These are phyloP conservation scores for Aureobasidium leucospermi DNA, from an alignment of 2,329 filamentous ascomycete species.

Conservation along the genomic window DNA sequence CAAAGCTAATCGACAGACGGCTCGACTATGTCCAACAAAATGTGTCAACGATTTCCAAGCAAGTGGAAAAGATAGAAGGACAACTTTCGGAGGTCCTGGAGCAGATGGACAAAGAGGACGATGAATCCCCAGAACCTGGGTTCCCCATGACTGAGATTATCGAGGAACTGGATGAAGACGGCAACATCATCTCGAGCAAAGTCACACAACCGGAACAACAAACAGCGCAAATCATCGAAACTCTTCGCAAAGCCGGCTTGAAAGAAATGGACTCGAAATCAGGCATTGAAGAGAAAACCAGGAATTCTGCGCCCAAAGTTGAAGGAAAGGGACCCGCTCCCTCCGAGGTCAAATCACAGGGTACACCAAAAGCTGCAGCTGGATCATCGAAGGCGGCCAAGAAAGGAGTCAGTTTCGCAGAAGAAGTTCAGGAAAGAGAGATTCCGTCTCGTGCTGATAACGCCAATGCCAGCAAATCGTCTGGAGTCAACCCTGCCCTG, in stretches of 20 bases:
- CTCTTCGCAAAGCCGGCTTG: slow-evolving; percentile 69
- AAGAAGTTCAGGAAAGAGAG: neutral
- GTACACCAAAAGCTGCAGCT: neutral
- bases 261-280: slow-evolving; percentile 23
- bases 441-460: neutral
- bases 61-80: slow-evolving; percentile 61
- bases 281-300: neutral
- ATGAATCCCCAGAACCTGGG: slow-evolving; percentile 52
- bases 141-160: slow-evolving; percentile 83
- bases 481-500: neutral
- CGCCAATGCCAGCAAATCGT: neutral
- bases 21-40: slow-evolving; percentile 83
- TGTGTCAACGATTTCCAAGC: slow-evolving; percentile 64
- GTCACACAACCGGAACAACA: slow-evolving; percentile 54
- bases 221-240: slow-evolving; percentile 61
- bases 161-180: slow-evolving; percentile 86
- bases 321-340: neutral
- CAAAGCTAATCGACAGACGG: slow-evolving; percentile 62
- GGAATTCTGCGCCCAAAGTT: neutral
- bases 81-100: slow-evolving; percentile 57
- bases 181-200: slow-evolving; percentile 59
- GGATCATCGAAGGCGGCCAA: slow-evolving; percentile 9
- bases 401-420: slow-evolving; percentile 28
- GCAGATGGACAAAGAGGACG: slow-evolving; percentile 30
- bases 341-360: neutral